Evolutionary conservation across 495 filamentous ascomycete species (phyloP).

Genomic region (Ascodesmis nigricans): DNA sequence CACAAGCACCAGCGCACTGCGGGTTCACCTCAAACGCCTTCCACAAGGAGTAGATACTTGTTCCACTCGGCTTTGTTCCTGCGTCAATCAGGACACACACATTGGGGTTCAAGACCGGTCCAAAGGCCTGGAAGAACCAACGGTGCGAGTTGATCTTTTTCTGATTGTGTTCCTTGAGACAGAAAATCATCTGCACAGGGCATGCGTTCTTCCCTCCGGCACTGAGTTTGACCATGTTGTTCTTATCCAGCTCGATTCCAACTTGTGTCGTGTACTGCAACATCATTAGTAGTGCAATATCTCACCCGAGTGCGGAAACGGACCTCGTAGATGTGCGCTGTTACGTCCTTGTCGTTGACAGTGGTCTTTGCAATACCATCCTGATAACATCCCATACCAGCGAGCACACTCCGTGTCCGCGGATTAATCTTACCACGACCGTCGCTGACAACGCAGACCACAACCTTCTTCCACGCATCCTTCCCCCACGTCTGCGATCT

Average conservation of each 20-base stretch:
- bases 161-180: conserved; percentile 97
- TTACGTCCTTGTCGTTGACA: conserved; percentile 92
- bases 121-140: conserved; percentile 99
- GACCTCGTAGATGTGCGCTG: conserved; percentile 86
- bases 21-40: conserved; percentile 96
- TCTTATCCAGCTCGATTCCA: conserved; percentile 55
- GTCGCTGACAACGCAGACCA: conserved; percentile 94
- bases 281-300: conserved; percentile 4
- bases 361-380: conserved; percentile 98
- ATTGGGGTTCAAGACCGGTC: conserved; percentile 75
- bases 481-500: conserved; percentile 95
- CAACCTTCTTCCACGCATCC: conserved; percentile 99
- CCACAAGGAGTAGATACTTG: conserved; percentile 93
- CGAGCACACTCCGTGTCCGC: conserved; percentile 68
- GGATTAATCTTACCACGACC: conserved; percentile 97
- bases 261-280: conserved; percentile 72
- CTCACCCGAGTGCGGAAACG: not conserved
- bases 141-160: conserved; percentile 99
- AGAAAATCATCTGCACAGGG: conserved; percentile 94
- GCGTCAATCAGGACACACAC: conserved; percentile 94
- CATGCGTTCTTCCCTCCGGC: conserved; percentile 40
- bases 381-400: conserved; percentile 89
- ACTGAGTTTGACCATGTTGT: conserved; percentile 63
- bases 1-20: conserved; percentile 90
- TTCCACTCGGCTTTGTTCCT: conserved; percentile 77